Evolutionary conservation across 345 rosid species (phyloP).

Genomic region (Heritiera littoralis): DNA sequence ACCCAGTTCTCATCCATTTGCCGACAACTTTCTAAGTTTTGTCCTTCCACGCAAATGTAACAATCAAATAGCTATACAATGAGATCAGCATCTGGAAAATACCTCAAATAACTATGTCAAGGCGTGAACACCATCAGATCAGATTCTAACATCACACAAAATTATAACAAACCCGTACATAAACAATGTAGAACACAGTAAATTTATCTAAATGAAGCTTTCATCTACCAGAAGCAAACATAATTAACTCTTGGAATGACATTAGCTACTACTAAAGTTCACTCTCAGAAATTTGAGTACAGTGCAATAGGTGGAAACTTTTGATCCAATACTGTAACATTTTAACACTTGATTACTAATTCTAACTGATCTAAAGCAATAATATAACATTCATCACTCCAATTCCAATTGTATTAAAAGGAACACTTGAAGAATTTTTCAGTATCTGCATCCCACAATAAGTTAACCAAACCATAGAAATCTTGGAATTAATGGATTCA

Average conservation of each 20-base stretch:
- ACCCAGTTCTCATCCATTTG: neutral
- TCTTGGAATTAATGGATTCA: neutral
- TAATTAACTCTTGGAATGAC: neutral
- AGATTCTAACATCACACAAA: neutral
- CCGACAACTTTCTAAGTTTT: neutral
- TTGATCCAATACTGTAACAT: neutral
- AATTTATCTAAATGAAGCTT: neutral
- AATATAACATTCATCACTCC: neutral
- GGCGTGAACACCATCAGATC: neutral
- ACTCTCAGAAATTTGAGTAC: neutral
- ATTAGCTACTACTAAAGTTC: neutral
- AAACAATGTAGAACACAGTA: neutral
- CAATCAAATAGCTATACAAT: neutral
- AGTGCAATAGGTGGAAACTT: neutral
- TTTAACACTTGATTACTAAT: neutral
- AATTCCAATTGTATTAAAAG: neutral
- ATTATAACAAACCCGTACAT: neutral
- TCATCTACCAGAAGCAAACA: neutral
- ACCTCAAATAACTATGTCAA: neutral
- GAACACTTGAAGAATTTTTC: neutral
- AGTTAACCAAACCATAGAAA: neutral
- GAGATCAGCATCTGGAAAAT: neutral
- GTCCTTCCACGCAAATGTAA: neutral
- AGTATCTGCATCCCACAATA: neutral
- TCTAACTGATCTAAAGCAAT: neutral